Base-by-base conservation (phyloP, 1,284 basidiomycete species). In the Trametes sp. region DNA sequence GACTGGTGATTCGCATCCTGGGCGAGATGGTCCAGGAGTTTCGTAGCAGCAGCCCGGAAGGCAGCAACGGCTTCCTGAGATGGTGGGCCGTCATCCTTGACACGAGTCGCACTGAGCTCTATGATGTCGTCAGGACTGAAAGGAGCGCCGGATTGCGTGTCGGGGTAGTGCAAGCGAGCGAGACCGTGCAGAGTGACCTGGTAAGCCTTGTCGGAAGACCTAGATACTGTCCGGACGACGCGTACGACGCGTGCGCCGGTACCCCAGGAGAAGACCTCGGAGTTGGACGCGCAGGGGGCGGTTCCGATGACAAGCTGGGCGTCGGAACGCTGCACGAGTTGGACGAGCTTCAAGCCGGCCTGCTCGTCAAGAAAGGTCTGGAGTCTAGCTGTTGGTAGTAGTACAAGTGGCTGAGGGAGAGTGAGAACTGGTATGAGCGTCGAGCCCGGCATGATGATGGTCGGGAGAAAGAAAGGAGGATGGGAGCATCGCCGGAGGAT, bases 171-270 rank as follows among this genome's bases (percentile, higher is more conserved):
- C 35, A 92, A 76, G 54, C 90, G 83, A 4, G 85, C 79, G 41
- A 90, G 76, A 45, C 90, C 90, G 54, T 87, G 87, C 9, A 92
- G 80, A 7, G 87, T 85, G 59, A 92, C 80, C 26, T 89, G 75
- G 73, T 87, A 89, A 0, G 75, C 70, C 49, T 75, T 71, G 51
- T 71, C 65, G 11, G 71, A 60, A 59, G 73, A 70, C n/a, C 74
- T 65, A 1, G 70, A 41, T 16, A 66, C 44, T 2, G 65, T 84
- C 38, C 84, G 82, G 42, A 87, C 83, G 60, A 92, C 79, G 16
- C 88, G 84, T 3, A 88, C 77, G 54, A 92, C 81, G 50, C 87
- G 84, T 14, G 90, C 86, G 11, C 80, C 77, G 19, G 81, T 80
- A 1, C 83, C 84, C 71, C 78, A 80, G 8, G 78, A 73, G 53